These are phyloP conservation scores for Durusdinium trenchii DNA, from an alignment of 73 alveolate species.

Conservation along the genomic window DNA sequence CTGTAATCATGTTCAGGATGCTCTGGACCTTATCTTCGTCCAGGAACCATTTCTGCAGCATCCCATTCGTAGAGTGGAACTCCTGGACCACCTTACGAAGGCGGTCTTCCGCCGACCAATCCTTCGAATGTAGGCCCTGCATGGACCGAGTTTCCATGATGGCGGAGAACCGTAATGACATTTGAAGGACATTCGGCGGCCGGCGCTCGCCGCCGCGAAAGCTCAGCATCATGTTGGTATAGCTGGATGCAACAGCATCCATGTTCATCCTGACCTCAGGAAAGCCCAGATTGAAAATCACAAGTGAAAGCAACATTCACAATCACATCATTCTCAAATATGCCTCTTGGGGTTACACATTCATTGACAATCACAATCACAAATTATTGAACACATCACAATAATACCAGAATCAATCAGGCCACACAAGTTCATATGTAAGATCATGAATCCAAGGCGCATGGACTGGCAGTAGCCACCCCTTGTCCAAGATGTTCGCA, in stretches of 20 bases:
- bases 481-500: not conserved
- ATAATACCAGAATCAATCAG: too few relatives aligned
- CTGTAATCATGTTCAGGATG: not conserved
- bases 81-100: not conserved
- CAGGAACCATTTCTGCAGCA: not conserved
- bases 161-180: not conserved
- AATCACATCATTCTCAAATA: too few relatives aligned
- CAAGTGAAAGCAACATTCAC: too few relatives aligned
- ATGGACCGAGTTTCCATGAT: not conserved
- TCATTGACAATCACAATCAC: too few relatives aligned
- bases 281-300: too few relatives aligned
- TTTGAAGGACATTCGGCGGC: not conserved
- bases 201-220: not conserved
- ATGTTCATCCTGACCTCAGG: too few relatives aligned
- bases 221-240: not conserved
- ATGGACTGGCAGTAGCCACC: not conserved
- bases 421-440: too few relatives aligned
- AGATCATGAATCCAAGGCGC: not conserved
- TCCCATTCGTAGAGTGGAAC: not conserved
- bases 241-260: not conserved
- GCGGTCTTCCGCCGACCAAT: not conserved
- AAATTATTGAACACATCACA: too few relatives aligned
- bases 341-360: too few relatives aligned
- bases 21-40: not conserved
- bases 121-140: not conserved